Percentiles rank a stretch among this genome's conserved stretches.
Evolutionary conservation across 192 early-diverging fungal species (phyloP).

Genomic region (Pilaira anomala): DNA sequence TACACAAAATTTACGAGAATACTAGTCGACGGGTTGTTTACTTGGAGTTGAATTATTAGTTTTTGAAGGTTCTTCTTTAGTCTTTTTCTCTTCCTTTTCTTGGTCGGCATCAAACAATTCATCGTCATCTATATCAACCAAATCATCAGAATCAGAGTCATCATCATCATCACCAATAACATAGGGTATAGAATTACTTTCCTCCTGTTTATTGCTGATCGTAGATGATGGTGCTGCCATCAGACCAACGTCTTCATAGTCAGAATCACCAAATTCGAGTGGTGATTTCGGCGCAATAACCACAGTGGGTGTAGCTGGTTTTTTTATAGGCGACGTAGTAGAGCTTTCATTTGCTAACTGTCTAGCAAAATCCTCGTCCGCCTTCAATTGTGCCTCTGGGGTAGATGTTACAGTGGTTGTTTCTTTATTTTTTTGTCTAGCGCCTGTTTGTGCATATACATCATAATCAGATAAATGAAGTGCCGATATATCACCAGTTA

Average conservation of each 20-base stretch:
- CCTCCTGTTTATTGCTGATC: neutral
- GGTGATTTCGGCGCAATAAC: conserved; percentile 13
- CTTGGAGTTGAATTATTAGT: too few species aligned
- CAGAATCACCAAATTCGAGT: conserved; percentile 18
- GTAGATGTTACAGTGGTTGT: conserved; percentile 31
- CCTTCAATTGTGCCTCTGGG: conserved; percentile 41
- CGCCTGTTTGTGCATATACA: conserved; percentile 30
- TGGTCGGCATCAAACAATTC: neutral
- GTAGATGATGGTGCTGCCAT: neutral
- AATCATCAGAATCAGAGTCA: conserved; percentile 25
- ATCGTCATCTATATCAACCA: conserved; percentile 28
- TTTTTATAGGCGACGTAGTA: neutral
- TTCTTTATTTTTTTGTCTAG: conserved; percentile 7
- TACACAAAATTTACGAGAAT: too few species aligned
- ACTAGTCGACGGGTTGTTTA: too few species aligned
- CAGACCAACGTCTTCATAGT: conserved; percentile 2
- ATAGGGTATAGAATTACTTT: conserved; percentile 8
- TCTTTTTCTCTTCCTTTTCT: too few species aligned
- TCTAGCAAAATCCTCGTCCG: conserved; percentile 55
- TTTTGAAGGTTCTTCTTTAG: too few species aligned
- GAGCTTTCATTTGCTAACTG: conserved; percentile 31
- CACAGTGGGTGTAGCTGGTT: conserved; percentile 2
- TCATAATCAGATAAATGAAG: conserved; percentile 37
- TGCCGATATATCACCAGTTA: conserved; percentile 35
- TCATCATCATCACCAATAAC: conserved; percentile 29